Percentiles rank a stretch among this genome's conserved stretches.
Evolutionary conservation across 2,329 filamentous ascomycete genomes (phyloP).

Genomic region (Curvularia sp.): DNA sequence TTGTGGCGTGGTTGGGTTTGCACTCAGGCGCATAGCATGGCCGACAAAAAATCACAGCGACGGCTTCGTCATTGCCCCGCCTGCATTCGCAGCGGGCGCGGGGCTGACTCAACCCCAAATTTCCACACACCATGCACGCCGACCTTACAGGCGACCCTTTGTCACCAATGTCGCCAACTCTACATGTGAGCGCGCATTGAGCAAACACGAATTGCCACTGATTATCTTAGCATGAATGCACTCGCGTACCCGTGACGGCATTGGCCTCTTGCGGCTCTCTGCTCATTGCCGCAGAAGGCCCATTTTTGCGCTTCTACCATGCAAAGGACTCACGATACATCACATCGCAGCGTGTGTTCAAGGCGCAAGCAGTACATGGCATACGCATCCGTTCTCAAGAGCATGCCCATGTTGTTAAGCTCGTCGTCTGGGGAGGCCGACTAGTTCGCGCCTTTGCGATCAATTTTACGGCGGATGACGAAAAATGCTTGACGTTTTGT

Average conservation of each 20-base stretch:
- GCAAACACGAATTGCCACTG: conserved; percentile 16
- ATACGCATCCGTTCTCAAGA: conserved; percentile 58
- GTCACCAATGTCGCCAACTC: conserved; percentile 45
- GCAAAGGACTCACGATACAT: conserved; percentile 34
- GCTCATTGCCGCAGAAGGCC: conserved; percentile 54
- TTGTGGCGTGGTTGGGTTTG: not conserved
- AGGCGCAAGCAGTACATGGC: conserved; percentile 75
- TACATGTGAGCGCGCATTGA: conserved; percentile 38
- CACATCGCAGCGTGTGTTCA: conserved; percentile 62
- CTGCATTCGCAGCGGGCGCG: conserved; percentile 24
- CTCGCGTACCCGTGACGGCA: conserved; percentile 55
- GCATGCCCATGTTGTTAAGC: conserved; percentile 29
- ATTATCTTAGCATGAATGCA: conserved; percentile 47
- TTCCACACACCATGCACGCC: conserved; percentile 29
- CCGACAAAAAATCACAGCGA: conserved; percentile 33
- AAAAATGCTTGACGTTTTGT: conserved; percentile 24
- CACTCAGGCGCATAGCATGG: conserved; percentile 1
- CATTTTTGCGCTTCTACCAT: conserved; percentile 51
- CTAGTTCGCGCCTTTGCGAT: conserved; percentile 57
- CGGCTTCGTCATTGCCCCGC: conserved; percentile 38
- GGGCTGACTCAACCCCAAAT: conserved; percentile 47
- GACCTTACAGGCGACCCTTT: conserved; percentile 25
- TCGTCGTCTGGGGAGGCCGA: conserved; percentile 49
- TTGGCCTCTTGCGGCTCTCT: conserved; percentile 48
- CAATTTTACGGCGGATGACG: conserved; percentile 27